Evolutionary conservation across 176 grass and related monocot species (phyloP).

Genomic region (Tillandsia leiboldiana): DNA sequence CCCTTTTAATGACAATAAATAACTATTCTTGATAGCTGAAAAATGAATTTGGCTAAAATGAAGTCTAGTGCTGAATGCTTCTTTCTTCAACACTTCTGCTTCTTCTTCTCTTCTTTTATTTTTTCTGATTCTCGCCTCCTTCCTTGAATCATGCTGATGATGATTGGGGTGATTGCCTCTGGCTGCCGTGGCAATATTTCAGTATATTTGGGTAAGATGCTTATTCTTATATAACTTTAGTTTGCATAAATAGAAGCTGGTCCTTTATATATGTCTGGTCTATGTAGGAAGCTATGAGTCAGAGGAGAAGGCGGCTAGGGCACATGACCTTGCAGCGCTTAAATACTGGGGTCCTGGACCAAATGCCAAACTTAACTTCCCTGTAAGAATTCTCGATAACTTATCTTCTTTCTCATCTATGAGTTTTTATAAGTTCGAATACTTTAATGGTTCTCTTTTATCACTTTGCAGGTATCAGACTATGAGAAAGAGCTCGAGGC

Average conservation of each 20-base stretch:
- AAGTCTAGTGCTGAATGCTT: neutral
- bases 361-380: conserved; percentile 77
- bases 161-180: conserved; percentile 7
- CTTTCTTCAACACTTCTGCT: neutral
- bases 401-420: neutral
- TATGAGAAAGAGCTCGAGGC: conserved; percentile 77
- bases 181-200: conserved; percentile 26
- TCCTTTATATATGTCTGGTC: conserved; percentile 25
- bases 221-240: neutral
- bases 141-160: conserved; percentile 6
- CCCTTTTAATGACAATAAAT: too few species aligned
- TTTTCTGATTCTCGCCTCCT: conserved; percentile 10
- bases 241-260: conserved; percentile 18
- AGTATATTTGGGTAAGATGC: conserved; percentile 77
- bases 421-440: conserved; percentile 4
- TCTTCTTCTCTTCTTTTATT: conserved; percentile 12
- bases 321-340: conserved; percentile 89
- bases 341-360: conserved; percentile 75
- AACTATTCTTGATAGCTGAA: too few species aligned
- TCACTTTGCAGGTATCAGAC: conserved; percentile 42
- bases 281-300: conserved; percentile 84
- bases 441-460: conserved; percentile 5
- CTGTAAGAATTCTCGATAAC: conserved; percentile 34
- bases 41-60: neutral
- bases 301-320: conserved; percentile 86